A percentile compares a stretch with the other conserved stretches of the same genome.
Conservation (phyloP, 2,329 filamentous ascomycete genomes). For the Dactylellina cionopaga region DNA sequence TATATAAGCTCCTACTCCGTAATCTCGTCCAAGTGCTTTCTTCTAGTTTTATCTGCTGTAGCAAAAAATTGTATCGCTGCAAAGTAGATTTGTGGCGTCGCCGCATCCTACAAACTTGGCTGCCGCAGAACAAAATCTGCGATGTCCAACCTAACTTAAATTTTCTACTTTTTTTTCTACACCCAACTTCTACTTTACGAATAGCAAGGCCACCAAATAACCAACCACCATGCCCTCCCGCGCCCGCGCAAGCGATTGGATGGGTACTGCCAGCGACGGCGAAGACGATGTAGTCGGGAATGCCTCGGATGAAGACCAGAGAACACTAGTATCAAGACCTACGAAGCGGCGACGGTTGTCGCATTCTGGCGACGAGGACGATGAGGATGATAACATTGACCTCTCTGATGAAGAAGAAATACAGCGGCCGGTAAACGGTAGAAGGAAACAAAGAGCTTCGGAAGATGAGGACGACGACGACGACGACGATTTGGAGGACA, state of each 20-base stretch:
- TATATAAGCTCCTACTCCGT: not conserved
- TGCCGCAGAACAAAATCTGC: slow-evolving; percentile 11
- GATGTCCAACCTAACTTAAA: not conserved
- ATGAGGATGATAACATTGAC: slow-evolving; percentile 23
- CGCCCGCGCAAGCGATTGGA: slow-evolving; percentile 50
- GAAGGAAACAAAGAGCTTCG: slow-evolving; percentile 10
- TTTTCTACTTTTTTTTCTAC: not conserved
- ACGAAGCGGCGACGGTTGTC: slow-evolving; percentile 44
- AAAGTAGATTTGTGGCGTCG: not conserved
- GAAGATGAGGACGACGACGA: slow-evolving; percentile 38
- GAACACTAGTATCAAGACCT: slow-evolving; percentile 36
- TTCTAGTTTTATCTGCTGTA: not conserved
- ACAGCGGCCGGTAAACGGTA: slow-evolving; percentile 34
- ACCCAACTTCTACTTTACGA: not conserved
- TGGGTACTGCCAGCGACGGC: slow-evolving; percentile 31
- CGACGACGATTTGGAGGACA: slow-evolving; percentile 57
- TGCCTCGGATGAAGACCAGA: slow-evolving; percentile 35
- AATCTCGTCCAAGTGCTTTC: not conserved
- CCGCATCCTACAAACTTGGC: slow-evolving; percentile 5
- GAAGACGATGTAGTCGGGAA: slow-evolving; percentile 9
- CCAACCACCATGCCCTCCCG: slow-evolving; percentile 34
- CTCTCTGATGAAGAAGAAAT: slow-evolving; percentile 44
- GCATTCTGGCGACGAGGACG: slow-evolving; percentile 39
- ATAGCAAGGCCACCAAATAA: not conserved
- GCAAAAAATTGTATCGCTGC: not conserved